Percentiles rank a stretch among this genome's conserved stretches.
phyloP scores from a whole-genome alignment of 1,139 yeast genomes.

The Candida tunisiensis region DNA sequence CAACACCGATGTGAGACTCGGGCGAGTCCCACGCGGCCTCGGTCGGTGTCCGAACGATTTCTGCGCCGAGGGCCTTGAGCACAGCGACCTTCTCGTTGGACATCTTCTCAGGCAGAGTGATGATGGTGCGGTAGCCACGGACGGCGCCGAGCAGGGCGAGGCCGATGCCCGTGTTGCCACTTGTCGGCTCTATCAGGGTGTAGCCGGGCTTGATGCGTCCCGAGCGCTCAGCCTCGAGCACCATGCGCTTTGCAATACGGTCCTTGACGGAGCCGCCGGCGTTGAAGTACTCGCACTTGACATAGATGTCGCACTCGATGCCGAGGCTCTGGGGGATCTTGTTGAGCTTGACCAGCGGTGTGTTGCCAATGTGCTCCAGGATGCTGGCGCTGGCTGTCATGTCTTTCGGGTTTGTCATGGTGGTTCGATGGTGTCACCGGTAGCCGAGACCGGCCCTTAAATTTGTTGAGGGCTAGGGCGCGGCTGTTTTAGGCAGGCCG shows the following conservation, averaged over 20 bases:
- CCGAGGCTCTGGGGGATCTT: constrained; percentile 65
- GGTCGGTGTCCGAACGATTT: constrained; percentile 81
- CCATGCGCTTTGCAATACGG: constrained; percentile 44
- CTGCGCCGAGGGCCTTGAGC: constrained; percentile 80
- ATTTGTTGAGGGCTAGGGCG: too few species aligned
- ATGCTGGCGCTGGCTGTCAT: constrained; percentile 11
- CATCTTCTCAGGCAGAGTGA: constrained; percentile 86
- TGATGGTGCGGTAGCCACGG: constrained; percentile 73
- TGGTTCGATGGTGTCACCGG: not conserved
- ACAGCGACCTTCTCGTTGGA: constrained; percentile 83
- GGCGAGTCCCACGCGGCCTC: constrained; percentile 93
- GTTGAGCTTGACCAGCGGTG: constrained; percentile 63
- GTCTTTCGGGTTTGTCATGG: not conserved
- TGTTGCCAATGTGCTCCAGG: constrained; percentile 64
- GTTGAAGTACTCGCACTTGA: constrained; percentile 50
- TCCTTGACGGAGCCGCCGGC: constrained; percentile 62
- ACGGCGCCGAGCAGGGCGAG: constrained; percentile 79
- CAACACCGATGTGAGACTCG: constrained; percentile 84
- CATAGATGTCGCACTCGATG: constrained; percentile 34
- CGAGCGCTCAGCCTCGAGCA: constrained; percentile 64
- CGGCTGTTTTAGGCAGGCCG: too few species aligned
- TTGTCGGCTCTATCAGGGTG: constrained; percentile 78
- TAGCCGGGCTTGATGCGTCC: constrained; percentile 77
- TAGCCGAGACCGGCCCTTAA: too few species aligned
- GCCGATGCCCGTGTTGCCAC: constrained; percentile 70